Base-by-base conservation (phyloP, 768 basidiomycete genomes). In the Psilocybe azurescens region DNA sequence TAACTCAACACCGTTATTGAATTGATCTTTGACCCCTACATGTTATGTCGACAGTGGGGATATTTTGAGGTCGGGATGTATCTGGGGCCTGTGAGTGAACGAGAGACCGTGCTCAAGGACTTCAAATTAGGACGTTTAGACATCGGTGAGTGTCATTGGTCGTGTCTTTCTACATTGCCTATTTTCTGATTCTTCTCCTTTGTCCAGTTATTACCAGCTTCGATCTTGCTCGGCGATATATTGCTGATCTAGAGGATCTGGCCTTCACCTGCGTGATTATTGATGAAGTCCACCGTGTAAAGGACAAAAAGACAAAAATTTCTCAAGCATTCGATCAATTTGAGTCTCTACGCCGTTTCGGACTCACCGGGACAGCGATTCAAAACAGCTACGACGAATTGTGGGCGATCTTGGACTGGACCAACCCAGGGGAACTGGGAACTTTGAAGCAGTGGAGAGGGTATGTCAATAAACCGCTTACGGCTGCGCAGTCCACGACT, bases 391-490 rank as follows among this genome's bases (percentile, higher is more conserved):
- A 96, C 70, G 83, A 86, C 47, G 97, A 99, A 72, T 79, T 98
- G 67, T 96, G 94, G 91, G 92, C 93, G 1, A 88, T 99, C 36
- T 76, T 98, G 33, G 88, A 97, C 70, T 98, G 94, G 91, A 90
- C 90, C n/a, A 91, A 89, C 62, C 94, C 95, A 0, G 92, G 89
- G 0, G 78, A 79, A 28, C 73, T 97, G 8, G 97, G 96, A 0
- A 88, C 86, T 0, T 70, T 77, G 29, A 81, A 80, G 33, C 87
- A 98, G 64, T 99, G 95, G 95, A 83, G 88, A 48, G 81, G 81
- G 3, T 89, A 82, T 64, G 83, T 97, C 3, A 83, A 84, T 16
- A 81, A 82, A 47, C 94, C 93, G 0, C 74, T 95, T 65, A 86
- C 81, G 11, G 66, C 74, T 0, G 92, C 91, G 0, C 94, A 94